These are phyloP conservation scores for Solanum raphanifolium DNA, from an alignment of 257 asterid species.

Conservation along the genomic window DNA sequence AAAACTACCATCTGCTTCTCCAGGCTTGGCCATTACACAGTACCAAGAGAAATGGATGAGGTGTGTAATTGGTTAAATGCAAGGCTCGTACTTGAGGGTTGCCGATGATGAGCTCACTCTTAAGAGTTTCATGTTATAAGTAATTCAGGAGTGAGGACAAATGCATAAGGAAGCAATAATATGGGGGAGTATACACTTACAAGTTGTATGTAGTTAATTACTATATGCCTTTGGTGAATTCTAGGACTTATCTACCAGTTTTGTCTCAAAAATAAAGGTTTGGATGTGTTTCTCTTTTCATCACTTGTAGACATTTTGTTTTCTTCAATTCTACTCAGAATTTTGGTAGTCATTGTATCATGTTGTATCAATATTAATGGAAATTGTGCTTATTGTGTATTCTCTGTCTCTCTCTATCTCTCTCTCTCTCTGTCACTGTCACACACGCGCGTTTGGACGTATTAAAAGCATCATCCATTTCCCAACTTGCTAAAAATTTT, in stretches of 20 bases:
- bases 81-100: constrained; percentile 40
- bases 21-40: constrained; percentile 87
- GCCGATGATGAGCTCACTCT: constrained; percentile 7
- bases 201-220: constrained; percentile 4
- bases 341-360: constrained; percentile 1
- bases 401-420: background rate
- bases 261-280: constrained; percentile 7
- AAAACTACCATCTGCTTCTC: background rate
- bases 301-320: background rate
- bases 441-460: background rate
- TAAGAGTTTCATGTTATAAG: background rate
- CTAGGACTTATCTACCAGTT: constrained; percentile 4
- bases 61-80: constrained; percentile 68
- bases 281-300: background rate
- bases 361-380: background rate
- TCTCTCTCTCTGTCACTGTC: background rate
- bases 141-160: constrained; percentile 1
- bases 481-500: background rate
- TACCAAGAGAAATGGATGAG: constrained; percentile 89
- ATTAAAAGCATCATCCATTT: background rate
- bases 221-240: background rate
- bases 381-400: background rate
- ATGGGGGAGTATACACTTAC: constrained; percentile 23
- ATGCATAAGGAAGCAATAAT: constrained; percentile 15
- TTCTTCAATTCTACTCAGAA: background rate